Conservation (phyloP, 2,329 filamentous ascomycete species). For the Cercospora brassicicola region DNA sequence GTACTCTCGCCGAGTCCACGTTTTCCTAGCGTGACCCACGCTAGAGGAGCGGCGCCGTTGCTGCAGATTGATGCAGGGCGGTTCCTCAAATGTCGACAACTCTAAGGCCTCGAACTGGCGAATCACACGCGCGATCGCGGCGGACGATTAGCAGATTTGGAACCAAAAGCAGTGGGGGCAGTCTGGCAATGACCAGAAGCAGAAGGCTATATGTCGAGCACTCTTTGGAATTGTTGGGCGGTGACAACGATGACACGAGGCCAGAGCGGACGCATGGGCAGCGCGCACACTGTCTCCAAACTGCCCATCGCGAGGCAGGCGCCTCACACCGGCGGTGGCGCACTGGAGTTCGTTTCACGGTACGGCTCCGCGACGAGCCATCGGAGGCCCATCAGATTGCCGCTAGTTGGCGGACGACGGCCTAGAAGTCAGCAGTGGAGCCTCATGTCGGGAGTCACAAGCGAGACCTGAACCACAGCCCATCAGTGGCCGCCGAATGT, state of each 20-base stretch:
- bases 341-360: background rate
- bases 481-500: background rate
- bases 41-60: conserved; percentile 8
- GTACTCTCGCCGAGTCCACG: conserved; percentile 11
- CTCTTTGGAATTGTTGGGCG: background rate
- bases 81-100: background rate
- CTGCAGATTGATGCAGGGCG: conserved; percentile 10
- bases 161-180: background rate
- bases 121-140: conserved; percentile 2
- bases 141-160: conserved; percentile 5
- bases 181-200: background rate
- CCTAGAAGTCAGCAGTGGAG: conserved; percentile 1
- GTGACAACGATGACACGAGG: background rate
- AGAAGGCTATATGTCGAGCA: background rate
- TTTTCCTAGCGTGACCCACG: conserved; percentile 3
- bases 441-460: conserved; percentile 1
- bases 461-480: conserved; percentile 1
- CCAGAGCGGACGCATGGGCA: background rate
- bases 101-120: conserved; percentile 1
- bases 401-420: conserved; percentile 3
- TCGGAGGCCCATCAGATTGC: background rate
- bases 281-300: background rate
- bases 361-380: conserved; percentile 2
- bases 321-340: background rate
- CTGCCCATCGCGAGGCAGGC: background rate